Conservation (phyloP, 176 grass and related monocot genomes). For the Avena atlantica region DNA sequence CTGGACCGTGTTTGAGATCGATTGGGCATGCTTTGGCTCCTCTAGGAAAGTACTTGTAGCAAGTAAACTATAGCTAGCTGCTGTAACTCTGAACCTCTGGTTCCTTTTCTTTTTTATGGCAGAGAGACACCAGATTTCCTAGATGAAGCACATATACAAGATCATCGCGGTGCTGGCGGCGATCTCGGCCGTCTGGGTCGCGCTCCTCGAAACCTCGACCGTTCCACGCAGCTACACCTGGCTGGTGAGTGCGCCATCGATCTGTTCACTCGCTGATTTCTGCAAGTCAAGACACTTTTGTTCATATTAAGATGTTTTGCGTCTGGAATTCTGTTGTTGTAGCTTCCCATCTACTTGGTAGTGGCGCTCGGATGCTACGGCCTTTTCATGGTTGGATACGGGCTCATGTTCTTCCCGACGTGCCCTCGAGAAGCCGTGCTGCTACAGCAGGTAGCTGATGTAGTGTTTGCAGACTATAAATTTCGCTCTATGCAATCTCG, state of each 20-base stretch:
- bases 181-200: slow-evolving; percentile 65
- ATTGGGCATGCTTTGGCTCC: too few species aligned
- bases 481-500: background rate
- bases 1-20: too few species aligned
- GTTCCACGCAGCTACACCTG: slow-evolving; percentile 76
- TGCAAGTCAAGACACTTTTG: background rate
- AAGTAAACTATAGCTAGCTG: background rate
- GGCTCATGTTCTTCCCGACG: slow-evolving; percentile 92
- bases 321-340: background rate
- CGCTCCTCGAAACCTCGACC: slow-evolving; percentile 64
- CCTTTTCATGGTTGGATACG: slow-evolving; percentile 91
- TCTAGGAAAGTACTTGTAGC: too few species aligned
- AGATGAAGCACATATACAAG: slow-evolving; percentile 67
- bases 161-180: slow-evolving; percentile 60
- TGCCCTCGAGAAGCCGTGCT: slow-evolving; percentile 84
- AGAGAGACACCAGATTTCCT: background rate
- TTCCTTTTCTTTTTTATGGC: background rate
- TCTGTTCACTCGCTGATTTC: slow-evolving; percentile 16
- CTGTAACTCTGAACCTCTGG: background rate
- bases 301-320: background rate
- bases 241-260: slow-evolving; percentile 63
- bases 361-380: slow-evolving; percentile 88
- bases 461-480: background rate
- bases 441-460: slow-evolving; percentile 73
- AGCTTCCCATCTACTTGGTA: slow-evolving; percentile 91